These are phyloP conservation scores for Danielozyma ontarioensis DNA, from an alignment of 805 yeast genomes.

Conservation along the genomic window DNA sequence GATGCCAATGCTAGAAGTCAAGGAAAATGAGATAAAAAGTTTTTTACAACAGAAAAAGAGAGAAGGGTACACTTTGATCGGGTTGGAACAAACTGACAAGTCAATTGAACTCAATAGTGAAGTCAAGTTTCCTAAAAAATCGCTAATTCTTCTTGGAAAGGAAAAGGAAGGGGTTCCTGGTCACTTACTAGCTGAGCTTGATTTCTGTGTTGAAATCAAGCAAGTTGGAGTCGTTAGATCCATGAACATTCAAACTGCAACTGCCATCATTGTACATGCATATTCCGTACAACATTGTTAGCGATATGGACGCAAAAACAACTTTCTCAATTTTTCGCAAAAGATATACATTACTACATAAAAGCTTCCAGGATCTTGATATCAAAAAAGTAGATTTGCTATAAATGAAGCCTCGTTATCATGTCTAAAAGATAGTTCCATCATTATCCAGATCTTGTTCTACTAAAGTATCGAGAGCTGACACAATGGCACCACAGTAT, in stretches of 20 bases:
- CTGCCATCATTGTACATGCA: slow-evolving; percentile 91
- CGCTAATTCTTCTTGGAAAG: slow-evolving; percentile 73
- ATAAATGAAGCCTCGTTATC: too few relatives aligned
- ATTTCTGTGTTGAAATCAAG: slow-evolving; percentile 83
- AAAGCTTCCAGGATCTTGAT: neutral
- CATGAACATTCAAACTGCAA: slow-evolving; percentile 95
- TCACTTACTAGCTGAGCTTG: slow-evolving; percentile 71
- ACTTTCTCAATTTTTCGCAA: too few relatives aligned
- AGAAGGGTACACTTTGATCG: slow-evolving; percentile 83
- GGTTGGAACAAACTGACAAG: slow-evolving; percentile 88
- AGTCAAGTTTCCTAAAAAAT: slow-evolving; percentile 71
- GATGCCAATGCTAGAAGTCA: slow-evolving; percentile 90
- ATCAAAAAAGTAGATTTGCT: too few relatives aligned
- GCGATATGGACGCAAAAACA: neutral
- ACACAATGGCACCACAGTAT: slow-evolving; percentile 58
- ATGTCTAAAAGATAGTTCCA: slow-evolving; percentile 8
- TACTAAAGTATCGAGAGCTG: slow-evolving; percentile 49
- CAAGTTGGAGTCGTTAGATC: slow-evolving; percentile 91
- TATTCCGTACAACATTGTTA: slow-evolving; percentile 67
- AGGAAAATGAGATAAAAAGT: slow-evolving; percentile 44
- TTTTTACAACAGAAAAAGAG: slow-evolving; percentile 56
- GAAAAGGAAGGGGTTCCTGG: slow-evolving; percentile 94
- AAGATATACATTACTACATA: neutral
- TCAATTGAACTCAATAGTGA: slow-evolving; percentile 65
- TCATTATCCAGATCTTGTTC: slow-evolving; percentile 32